Evolutionary conservation across 2,329 filamentous ascomycete genomes (phyloP), one percentile per base, ranked within the genome.

Genomic region (Beauveria brongniartii): DNA sequence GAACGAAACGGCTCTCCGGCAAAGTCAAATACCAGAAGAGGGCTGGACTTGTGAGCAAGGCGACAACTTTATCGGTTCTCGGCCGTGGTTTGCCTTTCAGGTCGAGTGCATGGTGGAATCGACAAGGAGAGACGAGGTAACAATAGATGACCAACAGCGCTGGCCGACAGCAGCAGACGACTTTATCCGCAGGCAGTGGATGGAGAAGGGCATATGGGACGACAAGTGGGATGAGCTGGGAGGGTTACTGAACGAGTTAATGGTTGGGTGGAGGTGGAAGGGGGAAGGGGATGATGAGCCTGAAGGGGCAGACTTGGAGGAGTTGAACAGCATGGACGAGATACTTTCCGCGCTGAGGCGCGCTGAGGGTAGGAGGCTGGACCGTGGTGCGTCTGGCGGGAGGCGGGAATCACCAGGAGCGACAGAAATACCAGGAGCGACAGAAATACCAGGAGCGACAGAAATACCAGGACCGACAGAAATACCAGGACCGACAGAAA

Each of bases 81-180:
- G 56, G 16, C 56, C 56, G 18, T 59, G 56, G 56, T 52, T 59
- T 16, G 47, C 22, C 34, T 59, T 59, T 40, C 47, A 52, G 18
- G 26, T 44, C n/a, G 56, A 59, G 24, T 51, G 56, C 56, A 52
- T 52, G 18, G 56, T 59, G 30, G 47, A 52, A 10, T 20, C 7
- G 14, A 34, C 34, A 10, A 40, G 56, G n/a, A 51, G 47, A 16
- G 26, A 10, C 48, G 26, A n/a, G 26, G 48, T 51, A 4, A 16
- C 3, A 12, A 9, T 34, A 10, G 18, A 30, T 2, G 48, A 34
- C 26, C 16, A 20, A n/a, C 47, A 51, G 48, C 6, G 14, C 22
- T 37, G 22, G 30, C 44, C 46, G 20, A 41, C 44, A 16, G 6
- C 34, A 18, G 8, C 46, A 14, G 30, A 18, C 2, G 16, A 43